Percentiles rank a stretch among this genome's conserved stretches.
phyloP scores from a whole-genome alignment of 768 basidiomycete species.

The Lenzites betulinus region DNA sequence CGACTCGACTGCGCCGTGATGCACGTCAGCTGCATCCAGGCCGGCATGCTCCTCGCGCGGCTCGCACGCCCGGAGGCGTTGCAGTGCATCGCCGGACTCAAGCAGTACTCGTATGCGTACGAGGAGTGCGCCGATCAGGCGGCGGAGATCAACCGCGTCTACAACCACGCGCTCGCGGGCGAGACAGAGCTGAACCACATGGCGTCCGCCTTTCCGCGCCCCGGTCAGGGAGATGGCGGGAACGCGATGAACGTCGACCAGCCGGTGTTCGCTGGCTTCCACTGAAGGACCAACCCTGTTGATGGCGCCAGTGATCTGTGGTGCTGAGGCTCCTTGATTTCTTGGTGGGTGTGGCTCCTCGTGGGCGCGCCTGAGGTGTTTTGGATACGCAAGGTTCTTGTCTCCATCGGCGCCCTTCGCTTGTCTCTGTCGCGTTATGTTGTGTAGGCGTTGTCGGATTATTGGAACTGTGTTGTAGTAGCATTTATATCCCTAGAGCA shows the following conservation, averaged over 20 bases:
- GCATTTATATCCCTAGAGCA: slow-evolving; percentile 20
- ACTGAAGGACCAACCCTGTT: not conserved
- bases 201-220: slow-evolving; percentile 36
- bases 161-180: slow-evolving; percentile 42
- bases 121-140: slow-evolving; percentile 85
- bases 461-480: slow-evolving; percentile 18
- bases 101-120: slow-evolving; percentile 87
- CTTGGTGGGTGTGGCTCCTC: not conserved
- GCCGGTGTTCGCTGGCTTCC: slow-evolving; percentile 10
- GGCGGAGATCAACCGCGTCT: slow-evolving; percentile 57
- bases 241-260: slow-evolving; percentile 26
- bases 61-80: slow-evolving; percentile 81
- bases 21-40: slow-evolving; percentile 83
- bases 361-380: not conserved
- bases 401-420: not conserved
- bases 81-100: slow-evolving; percentile 81
- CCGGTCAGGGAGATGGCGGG: not conserved
- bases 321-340: not conserved
- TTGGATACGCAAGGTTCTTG: slow-evolving; percentile 6
- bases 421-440: slow-evolving; percentile 4
- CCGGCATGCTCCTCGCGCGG: slow-evolving; percentile 79
- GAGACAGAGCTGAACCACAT: slow-evolving; percentile 45
- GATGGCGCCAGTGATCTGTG: not conserved
- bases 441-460: slow-evolving; percentile 12
- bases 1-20: slow-evolving; percentile 87